phyloP scores from a whole-genome alignment of 169 alveolate genomes.

The Plasmodium fragile region DNA sequence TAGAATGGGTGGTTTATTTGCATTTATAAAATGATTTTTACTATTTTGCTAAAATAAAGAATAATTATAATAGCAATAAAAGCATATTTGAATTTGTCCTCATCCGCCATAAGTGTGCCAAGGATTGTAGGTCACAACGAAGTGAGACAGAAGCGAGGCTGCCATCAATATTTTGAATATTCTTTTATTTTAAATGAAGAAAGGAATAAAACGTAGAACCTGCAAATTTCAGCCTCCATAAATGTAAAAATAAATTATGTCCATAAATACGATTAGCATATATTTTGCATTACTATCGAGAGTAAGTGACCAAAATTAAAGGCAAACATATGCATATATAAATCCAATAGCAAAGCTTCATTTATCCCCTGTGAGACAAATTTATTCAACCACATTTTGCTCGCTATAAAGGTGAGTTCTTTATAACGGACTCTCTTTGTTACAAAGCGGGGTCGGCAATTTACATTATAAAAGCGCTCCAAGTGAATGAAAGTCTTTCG shows the following conservation, averaged over 20 bases:
- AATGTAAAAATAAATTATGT: neutral
- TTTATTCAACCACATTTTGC: neutral
- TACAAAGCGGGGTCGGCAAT: neutral
- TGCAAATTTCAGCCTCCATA: neutral
- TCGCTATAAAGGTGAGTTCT: neutral
- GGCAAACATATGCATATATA: neutral
- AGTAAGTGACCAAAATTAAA: neutral
- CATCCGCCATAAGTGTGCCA: neutral
- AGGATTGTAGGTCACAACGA: neutral
- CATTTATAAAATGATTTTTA: neutral
- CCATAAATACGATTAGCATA: neutral
- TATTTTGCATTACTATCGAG: neutral
- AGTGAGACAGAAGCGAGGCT: neutral
- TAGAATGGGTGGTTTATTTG: neutral
- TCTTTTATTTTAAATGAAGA: neutral
- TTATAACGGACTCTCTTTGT: neutral
- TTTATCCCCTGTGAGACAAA: neutral
- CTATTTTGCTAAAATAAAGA: neutral
- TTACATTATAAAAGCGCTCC: neutral
- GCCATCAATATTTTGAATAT: neutral
- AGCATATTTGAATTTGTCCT: neutral
- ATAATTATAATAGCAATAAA: neutral
- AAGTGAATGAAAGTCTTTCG: neutral
- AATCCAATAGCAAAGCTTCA: neutral
- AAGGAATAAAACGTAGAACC: neutral